Evolutionary conservation across 1,284 basidiomycete genomes (phyloP).

Genomic region (Xanthoconium separans): DNA sequence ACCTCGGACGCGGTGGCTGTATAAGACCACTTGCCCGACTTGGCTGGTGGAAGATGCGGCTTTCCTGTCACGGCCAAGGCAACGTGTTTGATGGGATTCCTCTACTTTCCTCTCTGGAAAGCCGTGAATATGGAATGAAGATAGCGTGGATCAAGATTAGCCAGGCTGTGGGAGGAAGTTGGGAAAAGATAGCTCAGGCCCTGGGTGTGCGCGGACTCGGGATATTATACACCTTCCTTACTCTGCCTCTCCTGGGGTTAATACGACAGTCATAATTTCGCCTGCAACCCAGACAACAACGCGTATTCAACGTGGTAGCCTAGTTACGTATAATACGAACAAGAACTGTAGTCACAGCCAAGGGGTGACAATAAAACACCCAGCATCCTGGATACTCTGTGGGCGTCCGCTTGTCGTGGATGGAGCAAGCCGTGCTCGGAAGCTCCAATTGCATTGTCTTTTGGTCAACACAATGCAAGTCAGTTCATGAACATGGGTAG

Average conservation of each 20-base stretch:
- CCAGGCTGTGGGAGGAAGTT: constrained; percentile 21
- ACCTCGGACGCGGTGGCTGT: constrained; percentile 35
- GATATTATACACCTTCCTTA: constrained; percentile 12
- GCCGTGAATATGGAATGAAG: constrained; percentile 29
- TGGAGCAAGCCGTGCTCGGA: not conserved
- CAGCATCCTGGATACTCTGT: constrained; percentile 16
- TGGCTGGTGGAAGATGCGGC: constrained; percentile 27
- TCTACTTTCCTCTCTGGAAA: constrained; percentile 24
- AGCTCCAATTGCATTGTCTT: constrained; percentile 8
- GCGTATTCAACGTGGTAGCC: constrained; percentile 27
- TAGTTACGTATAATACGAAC: constrained; percentile 27
- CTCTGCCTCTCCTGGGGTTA: constrained; percentile 4
- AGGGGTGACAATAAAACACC: constrained; percentile 10
- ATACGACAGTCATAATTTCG: constrained; percentile 1
- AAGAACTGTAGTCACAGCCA: not conserved
- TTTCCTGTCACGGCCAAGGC: constrained; percentile 32
- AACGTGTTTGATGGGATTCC: constrained; percentile 33
- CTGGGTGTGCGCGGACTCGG: constrained; percentile 9
- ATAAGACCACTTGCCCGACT: constrained; percentile 31
- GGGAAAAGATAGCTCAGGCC: constrained; percentile 20
- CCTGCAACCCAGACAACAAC: constrained; percentile 15
- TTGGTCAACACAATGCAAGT: constrained; percentile 14
- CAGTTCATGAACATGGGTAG: not conserved
- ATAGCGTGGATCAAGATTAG: constrained; percentile 34
- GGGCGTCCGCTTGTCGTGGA: constrained; percentile 9